Conservation (phyloP, 768 basidiomycete genomes). For the Mycena venus region DNA sequence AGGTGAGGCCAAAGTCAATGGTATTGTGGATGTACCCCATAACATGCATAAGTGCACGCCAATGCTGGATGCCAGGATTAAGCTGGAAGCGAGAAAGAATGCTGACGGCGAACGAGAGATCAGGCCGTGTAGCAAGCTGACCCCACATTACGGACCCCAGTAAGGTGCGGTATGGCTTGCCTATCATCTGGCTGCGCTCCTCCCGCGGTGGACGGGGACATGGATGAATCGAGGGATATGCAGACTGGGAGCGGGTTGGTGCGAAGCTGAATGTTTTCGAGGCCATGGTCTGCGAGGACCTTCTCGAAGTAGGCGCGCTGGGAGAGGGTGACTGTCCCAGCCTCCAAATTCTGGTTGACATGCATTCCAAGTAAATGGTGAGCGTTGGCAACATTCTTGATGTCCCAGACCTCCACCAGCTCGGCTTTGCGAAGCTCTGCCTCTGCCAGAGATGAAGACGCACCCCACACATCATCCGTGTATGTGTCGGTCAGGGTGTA, state of each 20-base stretch:
- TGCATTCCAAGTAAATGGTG: conserved; percentile 4
- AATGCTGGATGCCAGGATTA: neutral
- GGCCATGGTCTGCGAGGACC: neutral
- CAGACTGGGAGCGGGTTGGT: neutral
- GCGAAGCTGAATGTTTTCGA: neutral
- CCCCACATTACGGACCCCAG: conserved; percentile 10
- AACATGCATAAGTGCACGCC: neutral
- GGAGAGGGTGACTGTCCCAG: neutral
- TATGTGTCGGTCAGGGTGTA: conserved; percentile 16
- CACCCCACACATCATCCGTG: conserved; percentile 3
- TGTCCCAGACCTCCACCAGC: conserved; percentile 14
- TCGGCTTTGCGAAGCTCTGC: neutral
- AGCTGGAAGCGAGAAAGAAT: neutral
- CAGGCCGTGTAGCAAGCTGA: neutral
- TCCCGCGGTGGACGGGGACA: neutral
- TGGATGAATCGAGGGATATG: neutral
- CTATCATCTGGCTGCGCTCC: neutral
- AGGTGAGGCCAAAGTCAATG: neutral
- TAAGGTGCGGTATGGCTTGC: neutral
- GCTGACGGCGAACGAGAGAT: neutral
- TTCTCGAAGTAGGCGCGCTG: conserved; percentile 14
- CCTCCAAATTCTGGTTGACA: neutral
- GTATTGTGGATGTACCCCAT: neutral
- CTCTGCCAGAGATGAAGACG: neutral
- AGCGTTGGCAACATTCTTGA: conserved; percentile 10